Percentiles rank a stretch among this genome's conserved stretches.
Conservation (phyloP, 1,284 basidiomycete species). For the Sporisorium sorghi region DNA sequence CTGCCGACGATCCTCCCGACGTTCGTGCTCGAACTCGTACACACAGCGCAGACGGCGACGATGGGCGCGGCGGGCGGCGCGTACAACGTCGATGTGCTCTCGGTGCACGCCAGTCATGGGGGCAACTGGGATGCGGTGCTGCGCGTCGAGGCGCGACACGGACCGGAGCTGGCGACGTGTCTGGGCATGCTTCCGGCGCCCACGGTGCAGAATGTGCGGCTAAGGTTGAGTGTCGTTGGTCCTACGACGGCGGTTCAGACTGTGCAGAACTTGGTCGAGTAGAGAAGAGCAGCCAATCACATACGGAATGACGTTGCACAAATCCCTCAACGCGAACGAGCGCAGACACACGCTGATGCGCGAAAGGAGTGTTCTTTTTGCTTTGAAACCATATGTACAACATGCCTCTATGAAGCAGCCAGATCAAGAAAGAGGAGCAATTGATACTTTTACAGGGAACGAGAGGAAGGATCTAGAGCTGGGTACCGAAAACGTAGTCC, state of each 20-base stretch:
- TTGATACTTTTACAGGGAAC: neutral
- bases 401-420: neutral
- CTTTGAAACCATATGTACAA: neutral
- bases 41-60: slow-evolving; percentile 30
- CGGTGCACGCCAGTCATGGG: slow-evolving; percentile 5
- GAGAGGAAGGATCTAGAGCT: slow-evolving; percentile 30
- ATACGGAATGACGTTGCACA: neutral
- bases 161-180: slow-evolving; percentile 28
- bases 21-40: slow-evolving; percentile 29
- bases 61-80: slow-evolving; percentile 50
- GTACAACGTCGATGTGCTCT: slow-evolving; percentile 50
- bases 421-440: neutral
- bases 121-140: slow-evolving; percentile 25
- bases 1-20: slow-evolving; percentile 13
- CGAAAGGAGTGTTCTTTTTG: neutral
- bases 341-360: neutral
- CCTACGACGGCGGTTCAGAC: slow-evolving; percentile 36
- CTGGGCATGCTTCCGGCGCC: slow-evolving; percentile 30
- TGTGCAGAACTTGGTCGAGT: slow-evolving; percentile 17
- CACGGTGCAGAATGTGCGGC: neutral
- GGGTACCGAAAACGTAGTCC: slow-evolving; percentile 91
- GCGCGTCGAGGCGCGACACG: slow-evolving; percentile 22
- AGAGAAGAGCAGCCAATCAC: neutral
- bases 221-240: slow-evolving; percentile 30
- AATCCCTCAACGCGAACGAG: no score